Conservation (phyloP, 129 eudicot species). For the Solidago caesia region DNA sequence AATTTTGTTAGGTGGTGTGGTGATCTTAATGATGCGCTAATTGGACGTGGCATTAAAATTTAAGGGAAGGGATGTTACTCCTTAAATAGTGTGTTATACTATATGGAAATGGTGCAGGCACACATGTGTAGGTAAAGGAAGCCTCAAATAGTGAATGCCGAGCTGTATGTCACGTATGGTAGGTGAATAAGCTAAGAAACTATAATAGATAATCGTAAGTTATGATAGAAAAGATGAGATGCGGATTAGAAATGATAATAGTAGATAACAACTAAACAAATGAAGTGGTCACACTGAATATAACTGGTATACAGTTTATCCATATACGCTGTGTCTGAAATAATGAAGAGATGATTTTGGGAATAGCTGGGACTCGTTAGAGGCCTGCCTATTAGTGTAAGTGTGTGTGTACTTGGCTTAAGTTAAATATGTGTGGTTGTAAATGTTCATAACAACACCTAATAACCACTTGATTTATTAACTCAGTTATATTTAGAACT, state of each 20-base stretch:
- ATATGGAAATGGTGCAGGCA: not conserved
- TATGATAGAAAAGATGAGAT: not conserved
- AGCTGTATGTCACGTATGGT: slow-evolving; percentile 5
- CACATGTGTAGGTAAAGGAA: not conserved
- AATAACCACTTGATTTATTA: slow-evolving; percentile 9
- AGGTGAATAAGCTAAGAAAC: slow-evolving; percentile 14
- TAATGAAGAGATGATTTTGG: slow-evolving; percentile 1
- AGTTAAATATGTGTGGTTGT: not conserved
- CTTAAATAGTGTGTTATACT: not conserved
- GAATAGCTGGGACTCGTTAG: not conserved
- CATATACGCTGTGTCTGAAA: not conserved
- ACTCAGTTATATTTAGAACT: not conserved
- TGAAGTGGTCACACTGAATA: not conserved
- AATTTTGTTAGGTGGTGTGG: slow-evolving; percentile 10
- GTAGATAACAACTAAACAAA: not conserved
- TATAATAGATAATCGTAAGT: not conserved
- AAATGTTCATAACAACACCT: not conserved
- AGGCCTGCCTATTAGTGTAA: not conserved
- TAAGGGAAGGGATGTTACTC: not conserved
- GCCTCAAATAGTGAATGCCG: not conserved
- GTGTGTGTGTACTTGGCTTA: not conserved
- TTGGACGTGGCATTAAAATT: not conserved
- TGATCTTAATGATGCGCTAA: slow-evolving; percentile 7
- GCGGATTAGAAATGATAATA: too few species aligned
- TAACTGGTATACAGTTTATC: not conserved